Conservation (phyloP, 2,329 filamentous ascomycete genomes). For the Epichloe sylvatica region DNA sequence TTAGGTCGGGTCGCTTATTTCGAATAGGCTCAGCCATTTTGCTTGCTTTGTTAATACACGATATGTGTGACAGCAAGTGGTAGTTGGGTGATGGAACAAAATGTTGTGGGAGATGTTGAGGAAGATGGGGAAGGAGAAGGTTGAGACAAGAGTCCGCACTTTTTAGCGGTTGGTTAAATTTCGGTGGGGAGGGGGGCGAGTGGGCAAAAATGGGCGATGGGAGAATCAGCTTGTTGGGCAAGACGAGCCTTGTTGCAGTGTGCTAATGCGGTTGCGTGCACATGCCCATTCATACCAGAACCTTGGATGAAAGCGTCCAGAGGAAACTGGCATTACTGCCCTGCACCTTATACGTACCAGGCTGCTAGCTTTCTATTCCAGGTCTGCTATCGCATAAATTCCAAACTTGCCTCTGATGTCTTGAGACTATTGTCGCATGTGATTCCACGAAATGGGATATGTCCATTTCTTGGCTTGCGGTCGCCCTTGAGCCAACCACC, state of each 20-base stretch:
- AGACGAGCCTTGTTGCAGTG: not conserved
- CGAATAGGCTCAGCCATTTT: conserved; percentile 50
- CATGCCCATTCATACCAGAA: no score
- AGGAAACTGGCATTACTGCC: not conserved
- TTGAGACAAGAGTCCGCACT: conserved; percentile 18
- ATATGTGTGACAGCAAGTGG: conserved; percentile 8
- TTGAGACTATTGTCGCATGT: no score
- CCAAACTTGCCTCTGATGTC: no score
- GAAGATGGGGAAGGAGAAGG: conserved; percentile 18
- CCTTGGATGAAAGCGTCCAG: not conserved
- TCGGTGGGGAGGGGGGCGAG: conserved; percentile 26
- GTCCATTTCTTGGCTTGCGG: no score
- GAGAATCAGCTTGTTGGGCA: conserved; percentile 18
- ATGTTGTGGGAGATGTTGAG: conserved; percentile 13
- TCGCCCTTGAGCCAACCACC: no score
- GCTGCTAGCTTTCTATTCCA: not conserved
- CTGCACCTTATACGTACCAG: no score
- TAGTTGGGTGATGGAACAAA: conserved; percentile 15
- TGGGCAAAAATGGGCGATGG: conserved; percentile 19
- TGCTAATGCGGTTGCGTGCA: not conserved
- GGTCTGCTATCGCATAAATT: not conserved
- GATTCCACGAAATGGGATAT: no score
- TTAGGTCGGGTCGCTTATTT: conserved; percentile 45
- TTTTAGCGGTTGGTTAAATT: conserved; percentile 25
- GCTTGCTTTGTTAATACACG: conserved; percentile 14